Evolutionary conservation across 352 stramenopile genomes (phyloP).

Genomic region (Paralagenidium karlingii): DNA sequence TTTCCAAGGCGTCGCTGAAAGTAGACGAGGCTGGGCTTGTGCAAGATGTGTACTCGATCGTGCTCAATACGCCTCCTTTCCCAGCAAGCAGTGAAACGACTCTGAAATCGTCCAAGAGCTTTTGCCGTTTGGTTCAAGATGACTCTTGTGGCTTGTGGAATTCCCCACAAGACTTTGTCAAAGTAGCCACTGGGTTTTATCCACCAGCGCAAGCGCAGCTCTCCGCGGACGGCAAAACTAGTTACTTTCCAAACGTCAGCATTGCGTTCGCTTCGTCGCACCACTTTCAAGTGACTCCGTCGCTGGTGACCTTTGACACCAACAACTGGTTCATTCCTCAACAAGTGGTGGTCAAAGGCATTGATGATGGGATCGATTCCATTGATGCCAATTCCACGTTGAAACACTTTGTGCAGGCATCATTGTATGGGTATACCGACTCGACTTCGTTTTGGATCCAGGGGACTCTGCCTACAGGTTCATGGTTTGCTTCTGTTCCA

Average conservation of each 20-base stretch:
- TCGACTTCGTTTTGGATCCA: slow-evolving; percentile 47
- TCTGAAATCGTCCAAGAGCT: too few species aligned
- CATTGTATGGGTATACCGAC: slow-evolving; percentile 26
- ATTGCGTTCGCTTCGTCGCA: slow-evolving; percentile 36
- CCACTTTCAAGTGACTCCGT: slow-evolving; percentile 31
- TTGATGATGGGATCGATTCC: slow-evolving; percentile 32
- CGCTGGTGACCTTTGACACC: slow-evolving; percentile 44
- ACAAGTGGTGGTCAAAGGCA: slow-evolving; percentile 24
- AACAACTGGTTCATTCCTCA: slow-evolving; percentile 54
- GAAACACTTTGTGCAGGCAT: slow-evolving; percentile 41
- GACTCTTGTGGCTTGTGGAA: too few species aligned
- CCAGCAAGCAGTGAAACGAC: too few species aligned
- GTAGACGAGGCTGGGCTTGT: slow-evolving; percentile 14
- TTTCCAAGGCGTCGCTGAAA: slow-evolving; percentile 21
- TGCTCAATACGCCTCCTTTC: slow-evolving; percentile 53
- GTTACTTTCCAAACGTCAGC: slow-evolving; percentile 23
- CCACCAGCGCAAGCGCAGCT: too few species aligned
- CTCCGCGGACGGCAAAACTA: too few species aligned
- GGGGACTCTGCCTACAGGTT: slow-evolving; percentile 9
- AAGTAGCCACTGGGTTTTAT: too few species aligned
- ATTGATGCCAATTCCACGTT: slow-evolving; percentile 19
- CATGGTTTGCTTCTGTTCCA: slow-evolving; percentile 10
- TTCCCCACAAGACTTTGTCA: too few species aligned
- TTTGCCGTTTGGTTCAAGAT: too few species aligned
- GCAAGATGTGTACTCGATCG: slow-evolving; percentile 26